phyloP scores from a whole-genome alignment of 2,329 filamentous ascomycete species.

The Moelleriella libera region DNA sequence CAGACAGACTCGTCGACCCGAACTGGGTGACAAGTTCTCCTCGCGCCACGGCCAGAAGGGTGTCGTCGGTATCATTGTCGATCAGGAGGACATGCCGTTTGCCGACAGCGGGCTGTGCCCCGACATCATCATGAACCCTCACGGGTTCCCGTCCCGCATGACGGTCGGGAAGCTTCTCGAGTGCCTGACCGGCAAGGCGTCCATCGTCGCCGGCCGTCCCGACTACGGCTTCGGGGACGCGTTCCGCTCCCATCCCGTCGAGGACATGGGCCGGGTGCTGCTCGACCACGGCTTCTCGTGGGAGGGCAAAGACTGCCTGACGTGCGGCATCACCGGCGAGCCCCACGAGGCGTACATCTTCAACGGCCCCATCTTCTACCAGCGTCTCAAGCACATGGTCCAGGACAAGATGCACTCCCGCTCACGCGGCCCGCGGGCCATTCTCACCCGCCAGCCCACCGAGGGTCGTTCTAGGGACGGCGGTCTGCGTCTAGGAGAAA shows the following conservation, averaged over 20 bases:
- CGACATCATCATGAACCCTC: constrained; percentile 99
- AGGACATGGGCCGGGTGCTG: constrained; percentile 78
- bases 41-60: constrained; percentile 97
- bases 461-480: constrained; percentile 89
- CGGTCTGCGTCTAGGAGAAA: constrained; percentile 86
- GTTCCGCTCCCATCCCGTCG: constrained; percentile 70
- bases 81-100: constrained; percentile 96
- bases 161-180: constrained; percentile 97
- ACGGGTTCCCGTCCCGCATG: constrained; percentile 99
- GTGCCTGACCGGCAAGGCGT: constrained; percentile 85
- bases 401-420: constrained; percentile 99
- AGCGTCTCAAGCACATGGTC: constrained; percentile 99
- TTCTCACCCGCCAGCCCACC: constrained; percentile 87
- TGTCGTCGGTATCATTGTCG: constrained; percentile 90
- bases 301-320: constrained; percentile 94
- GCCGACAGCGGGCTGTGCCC: constrained; percentile 81
- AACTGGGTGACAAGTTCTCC: constrained; percentile 96
- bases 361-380: constrained; percentile 98
- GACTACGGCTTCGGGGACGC: constrained; percentile 75
- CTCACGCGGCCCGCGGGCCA: constrained; percentile 75
- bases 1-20: constrained; percentile 85
- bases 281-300: constrained; percentile 87
- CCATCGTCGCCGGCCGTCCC: constrained; percentile 68
- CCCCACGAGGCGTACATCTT: constrained; percentile 92
- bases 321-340: constrained; percentile 88